These are phyloP conservation scores for Verticillium longisporum DNA, from an alignment of 2,329 filamentous ascomycete species.

Conservation along the genomic window DNA sequence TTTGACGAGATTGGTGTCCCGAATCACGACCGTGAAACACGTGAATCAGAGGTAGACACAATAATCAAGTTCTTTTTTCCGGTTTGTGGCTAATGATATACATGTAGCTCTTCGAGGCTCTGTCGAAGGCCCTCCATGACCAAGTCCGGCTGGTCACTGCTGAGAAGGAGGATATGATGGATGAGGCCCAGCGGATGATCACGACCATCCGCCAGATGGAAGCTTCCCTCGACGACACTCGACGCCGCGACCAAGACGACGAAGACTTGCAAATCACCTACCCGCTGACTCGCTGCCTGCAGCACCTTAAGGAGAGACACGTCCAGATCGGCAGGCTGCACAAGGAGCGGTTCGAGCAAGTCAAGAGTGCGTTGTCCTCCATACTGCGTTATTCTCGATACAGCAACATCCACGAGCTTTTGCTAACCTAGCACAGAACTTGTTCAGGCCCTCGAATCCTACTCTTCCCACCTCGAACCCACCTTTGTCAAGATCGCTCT, in stretches of 20 bases:
- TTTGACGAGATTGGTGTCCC: constrained; percentile 98
- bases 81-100: not conserved
- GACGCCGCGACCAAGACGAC: constrained; percentile 56
- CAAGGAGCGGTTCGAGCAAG: constrained; percentile 88
- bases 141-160: constrained; percentile 78
- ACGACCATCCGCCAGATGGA: constrained; percentile 91
- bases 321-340: constrained; percentile 73
- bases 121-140: constrained; percentile 86
- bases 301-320: constrained; percentile 80
- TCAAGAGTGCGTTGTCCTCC: constrained; percentile 63
- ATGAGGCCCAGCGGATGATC: constrained; percentile 81
- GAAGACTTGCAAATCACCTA: constrained; percentile 72
- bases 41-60: constrained; percentile 74
- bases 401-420: too few species aligned
- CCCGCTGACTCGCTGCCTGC: constrained; percentile 74
- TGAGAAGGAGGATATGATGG: constrained; percentile 86
- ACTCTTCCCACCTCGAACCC: constrained; percentile 89
- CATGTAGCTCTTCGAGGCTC: constrained; percentile 78
- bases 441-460: constrained; percentile 87
- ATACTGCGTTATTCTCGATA: too few species aligned
- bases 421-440: constrained; percentile 55
- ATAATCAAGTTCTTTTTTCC: constrained; percentile 5
- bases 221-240: constrained; percentile 72
- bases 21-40: constrained; percentile 79
- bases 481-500: constrained; percentile 81